These are phyloP conservation scores for Halophytophthora batemanensis DNA, from an alignment of 352 stramenopile genomes.

Conservation along the genomic window DNA sequence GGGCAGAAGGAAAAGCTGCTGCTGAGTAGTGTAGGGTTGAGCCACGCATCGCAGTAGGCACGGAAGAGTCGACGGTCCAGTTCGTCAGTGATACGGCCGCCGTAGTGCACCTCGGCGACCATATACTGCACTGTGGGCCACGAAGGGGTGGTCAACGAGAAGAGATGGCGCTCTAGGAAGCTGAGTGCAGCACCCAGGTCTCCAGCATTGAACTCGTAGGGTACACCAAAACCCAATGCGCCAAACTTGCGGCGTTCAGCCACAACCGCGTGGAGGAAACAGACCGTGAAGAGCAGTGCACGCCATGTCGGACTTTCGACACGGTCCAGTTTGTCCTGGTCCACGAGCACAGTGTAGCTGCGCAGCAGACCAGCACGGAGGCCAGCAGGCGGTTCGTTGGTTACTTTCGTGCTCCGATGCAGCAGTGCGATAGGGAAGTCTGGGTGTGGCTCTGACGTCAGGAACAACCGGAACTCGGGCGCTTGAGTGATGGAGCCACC, in stretches of 20 bases:
- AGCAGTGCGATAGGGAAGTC: constrained; percentile 67
- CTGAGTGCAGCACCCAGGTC: constrained; percentile 62
- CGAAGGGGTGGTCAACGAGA: constrained; percentile 44
- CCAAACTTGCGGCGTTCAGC: constrained; percentile 79
- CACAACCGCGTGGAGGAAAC: constrained; percentile 78
- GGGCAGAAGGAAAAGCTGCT: constrained; percentile 72
- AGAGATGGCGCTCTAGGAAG: constrained; percentile 75
- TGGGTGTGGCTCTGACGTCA: constrained; percentile 65
- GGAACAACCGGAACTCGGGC: constrained; percentile 67
- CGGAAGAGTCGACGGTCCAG: constrained; percentile 73
- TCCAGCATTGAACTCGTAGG: constrained; percentile 79
- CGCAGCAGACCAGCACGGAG: constrained; percentile 69
- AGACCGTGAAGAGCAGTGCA: constrained; percentile 62
- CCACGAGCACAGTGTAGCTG: constrained; percentile 68
- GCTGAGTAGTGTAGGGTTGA: constrained; percentile 57
- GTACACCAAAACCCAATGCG: constrained; percentile 61
- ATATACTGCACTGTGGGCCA: constrained; percentile 83
- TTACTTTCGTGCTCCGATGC: constrained; percentile 68
- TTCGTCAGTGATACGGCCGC: constrained; percentile 77
- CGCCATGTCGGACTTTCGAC: constrained; percentile 66
- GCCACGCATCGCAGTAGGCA: constrained; percentile 71
- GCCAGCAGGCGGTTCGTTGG: constrained; percentile 70
- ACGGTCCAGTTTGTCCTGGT: constrained; percentile 78
- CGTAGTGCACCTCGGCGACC: constrained; percentile 80
- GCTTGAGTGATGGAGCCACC: constrained; percentile 9